These are phyloP conservation scores for Solanum dulcamara DNA, from an alignment of 257 asterid genomes.

Conservation along the genomic window DNA sequence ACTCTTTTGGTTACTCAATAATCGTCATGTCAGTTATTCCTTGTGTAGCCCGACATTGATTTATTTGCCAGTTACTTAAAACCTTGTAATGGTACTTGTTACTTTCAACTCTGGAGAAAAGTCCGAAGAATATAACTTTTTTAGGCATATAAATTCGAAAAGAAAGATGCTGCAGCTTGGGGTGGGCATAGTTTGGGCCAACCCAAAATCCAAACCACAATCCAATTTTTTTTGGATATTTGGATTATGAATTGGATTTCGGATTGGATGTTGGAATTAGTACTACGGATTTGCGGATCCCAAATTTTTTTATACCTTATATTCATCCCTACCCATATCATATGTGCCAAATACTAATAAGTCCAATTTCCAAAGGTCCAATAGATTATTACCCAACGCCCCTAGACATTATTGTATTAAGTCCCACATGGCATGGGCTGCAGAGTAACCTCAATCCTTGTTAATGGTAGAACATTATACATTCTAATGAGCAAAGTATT, in stretches of 20 bases:
- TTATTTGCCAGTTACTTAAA: not conserved
- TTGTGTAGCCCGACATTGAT: not conserved
- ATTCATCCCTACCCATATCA: not conserved
- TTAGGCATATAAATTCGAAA: not conserved
- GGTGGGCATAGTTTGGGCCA: not conserved
- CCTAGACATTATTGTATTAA: not conserved
- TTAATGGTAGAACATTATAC: not conserved
- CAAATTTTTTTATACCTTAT: not conserved
- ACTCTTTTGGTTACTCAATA: not conserved
- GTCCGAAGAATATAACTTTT: not conserved
- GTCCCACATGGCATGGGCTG: not conserved
- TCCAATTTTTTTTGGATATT: not conserved
- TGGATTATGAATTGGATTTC: not conserved
- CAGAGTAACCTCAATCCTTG: not conserved
- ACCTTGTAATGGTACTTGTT: not conserved
- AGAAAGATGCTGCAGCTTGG: not conserved
- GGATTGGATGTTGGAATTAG: not conserved
- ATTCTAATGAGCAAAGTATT: not conserved
- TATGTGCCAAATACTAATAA: not conserved
- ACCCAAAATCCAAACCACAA: not conserved
- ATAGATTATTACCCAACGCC: not conserved
- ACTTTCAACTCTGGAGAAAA: not conserved
- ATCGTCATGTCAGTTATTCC: not conserved
- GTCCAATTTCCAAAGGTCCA: not conserved
- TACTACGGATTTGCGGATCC: not conserved